Evolutionary conservation across 345 rosid genomes (phyloP).

Genomic region (Bruguiera gymnorhiza): DNA sequence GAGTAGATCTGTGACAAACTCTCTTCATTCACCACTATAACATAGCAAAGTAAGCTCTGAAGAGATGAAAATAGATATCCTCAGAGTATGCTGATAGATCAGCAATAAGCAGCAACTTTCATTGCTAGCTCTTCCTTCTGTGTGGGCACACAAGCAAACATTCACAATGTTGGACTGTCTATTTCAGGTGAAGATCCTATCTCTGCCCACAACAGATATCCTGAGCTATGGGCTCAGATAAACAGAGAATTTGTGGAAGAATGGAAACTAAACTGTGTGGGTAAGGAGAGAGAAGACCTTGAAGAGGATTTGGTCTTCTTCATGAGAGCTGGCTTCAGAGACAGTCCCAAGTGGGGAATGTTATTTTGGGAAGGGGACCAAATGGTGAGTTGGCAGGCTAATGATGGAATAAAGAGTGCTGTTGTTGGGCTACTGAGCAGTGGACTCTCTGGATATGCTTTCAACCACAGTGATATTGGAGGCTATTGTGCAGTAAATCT

Average conservation of each 20-base stretch:
- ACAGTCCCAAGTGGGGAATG: conserved; percentile 73
- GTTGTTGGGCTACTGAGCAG: conserved; percentile 64
- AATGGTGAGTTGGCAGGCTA: conserved; percentile 78
- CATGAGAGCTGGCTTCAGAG: conserved; percentile 70
- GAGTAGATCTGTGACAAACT: no score
- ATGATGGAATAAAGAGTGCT: conserved; percentile 72
- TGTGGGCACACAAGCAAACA: neutral
- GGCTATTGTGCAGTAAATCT: conserved; percentile 63
- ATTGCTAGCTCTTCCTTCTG: neutral
- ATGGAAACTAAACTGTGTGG: conserved; percentile 36
- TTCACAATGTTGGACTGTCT: neutral
- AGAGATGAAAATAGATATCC: no score
- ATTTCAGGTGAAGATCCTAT: conserved; percentile 68
- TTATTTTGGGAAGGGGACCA: conserved; percentile 84
- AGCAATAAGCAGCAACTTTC: no score
- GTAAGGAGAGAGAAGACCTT: conserved; percentile 36
- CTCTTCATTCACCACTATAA: no score
- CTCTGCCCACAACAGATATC: conserved; percentile 64
- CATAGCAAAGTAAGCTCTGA: no score
- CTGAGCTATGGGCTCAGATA: conserved; percentile 71
- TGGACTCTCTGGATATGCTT: conserved; percentile 63
- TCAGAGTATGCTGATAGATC: no score
- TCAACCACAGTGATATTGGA: conserved; percentile 76
- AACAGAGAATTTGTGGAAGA: conserved; percentile 70
- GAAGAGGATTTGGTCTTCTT: conserved; percentile 57